Conservation (phyloP, 495 filamentous ascomycete species). For the Xylaria scruposa region DNA sequence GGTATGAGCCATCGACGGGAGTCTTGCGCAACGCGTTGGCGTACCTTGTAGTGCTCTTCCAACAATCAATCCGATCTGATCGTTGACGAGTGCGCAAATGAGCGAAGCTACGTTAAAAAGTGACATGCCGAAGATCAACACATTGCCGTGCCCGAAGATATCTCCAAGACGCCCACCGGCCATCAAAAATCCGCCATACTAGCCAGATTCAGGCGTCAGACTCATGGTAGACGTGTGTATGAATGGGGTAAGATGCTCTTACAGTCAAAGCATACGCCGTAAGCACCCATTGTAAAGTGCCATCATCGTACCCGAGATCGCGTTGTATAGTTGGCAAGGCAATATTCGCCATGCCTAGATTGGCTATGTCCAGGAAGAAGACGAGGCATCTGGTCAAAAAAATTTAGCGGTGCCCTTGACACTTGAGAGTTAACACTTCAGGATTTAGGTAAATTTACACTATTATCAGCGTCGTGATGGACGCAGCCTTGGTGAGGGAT, state of each 20-base stretch:
- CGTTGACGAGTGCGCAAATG: not conserved
- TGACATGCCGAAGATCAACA: not conserved
- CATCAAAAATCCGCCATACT: slow-evolving; percentile 10
- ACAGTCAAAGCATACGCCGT: slow-evolving; percentile 8
- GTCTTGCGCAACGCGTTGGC: not conserved
- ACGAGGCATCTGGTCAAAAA: not conserved
- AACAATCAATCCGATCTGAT: not conserved
- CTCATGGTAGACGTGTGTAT: too few relatives aligned
- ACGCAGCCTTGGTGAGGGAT: not conserved
- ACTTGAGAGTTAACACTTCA: too few relatives aligned
- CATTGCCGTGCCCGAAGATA: not conserved
- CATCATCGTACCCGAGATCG: not conserved
- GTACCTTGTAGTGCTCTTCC: slow-evolving; percentile 11
- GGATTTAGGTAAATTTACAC: not conserved
- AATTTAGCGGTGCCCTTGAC: too few relatives aligned
- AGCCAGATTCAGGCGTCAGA: not conserved
- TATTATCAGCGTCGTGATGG: slow-evolving; percentile 9
- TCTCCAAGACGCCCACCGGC: slow-evolving; percentile 1
- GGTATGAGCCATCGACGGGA: not conserved
- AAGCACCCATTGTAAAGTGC: slow-evolving; percentile 3
- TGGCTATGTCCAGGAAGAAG: not conserved
- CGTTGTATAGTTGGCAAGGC: slow-evolving; percentile 3
- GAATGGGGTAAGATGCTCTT: not conserved
- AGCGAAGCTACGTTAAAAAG: not conserved
- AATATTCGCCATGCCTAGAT: slow-evolving; percentile 12